Percentiles rank a stretch among this genome's conserved stretches.
Conservation (phyloP, 768 basidiomycete genomes). For the Hypsizygus marmoreus region DNA sequence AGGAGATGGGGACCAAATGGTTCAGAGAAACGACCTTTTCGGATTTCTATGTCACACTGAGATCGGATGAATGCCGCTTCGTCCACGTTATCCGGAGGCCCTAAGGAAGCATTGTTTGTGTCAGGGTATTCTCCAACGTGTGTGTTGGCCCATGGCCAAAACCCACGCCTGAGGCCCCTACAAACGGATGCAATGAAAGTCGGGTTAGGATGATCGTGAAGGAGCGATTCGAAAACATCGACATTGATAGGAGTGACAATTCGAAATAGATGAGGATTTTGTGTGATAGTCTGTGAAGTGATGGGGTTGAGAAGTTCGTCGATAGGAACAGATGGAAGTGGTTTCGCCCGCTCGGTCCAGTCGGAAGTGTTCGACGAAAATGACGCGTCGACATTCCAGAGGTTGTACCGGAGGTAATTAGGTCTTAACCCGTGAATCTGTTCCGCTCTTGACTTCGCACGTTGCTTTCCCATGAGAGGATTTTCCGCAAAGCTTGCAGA, state of each 20-base stretch:
- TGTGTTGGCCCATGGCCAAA: constrained; percentile 27
- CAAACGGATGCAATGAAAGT: constrained; percentile 21
- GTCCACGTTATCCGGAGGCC: no score
- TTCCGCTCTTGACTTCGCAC: background rate
- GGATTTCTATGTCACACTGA: no score
- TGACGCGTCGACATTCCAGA: background rate
- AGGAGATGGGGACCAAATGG: no score
- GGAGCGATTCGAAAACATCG: constrained; percentile 12
- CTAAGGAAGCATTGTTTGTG: no score
- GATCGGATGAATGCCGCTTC: no score
- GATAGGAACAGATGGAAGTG: background rate
- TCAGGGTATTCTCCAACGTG: no score
- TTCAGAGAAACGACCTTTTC: no score
- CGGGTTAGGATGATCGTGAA: constrained; percentile 22
- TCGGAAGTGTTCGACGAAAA: background rate
- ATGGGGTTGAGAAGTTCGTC: background rate
- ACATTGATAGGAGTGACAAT: constrained; percentile 23
- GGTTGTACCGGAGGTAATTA: constrained; percentile 1
- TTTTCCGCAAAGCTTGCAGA: background rate
- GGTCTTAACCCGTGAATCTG: background rate
- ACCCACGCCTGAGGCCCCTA: constrained; percentile 20
- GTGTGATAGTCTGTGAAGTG: background rate
- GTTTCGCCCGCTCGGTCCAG: background rate
- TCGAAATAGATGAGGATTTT: constrained; percentile 13
- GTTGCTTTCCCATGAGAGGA: background rate